A percentile compares a stretch with the other conserved stretches of the same genome.
Conservation (phyloP, 2,329 filamentous ascomycete genomes). For the Nectriaceae sp. region DNA sequence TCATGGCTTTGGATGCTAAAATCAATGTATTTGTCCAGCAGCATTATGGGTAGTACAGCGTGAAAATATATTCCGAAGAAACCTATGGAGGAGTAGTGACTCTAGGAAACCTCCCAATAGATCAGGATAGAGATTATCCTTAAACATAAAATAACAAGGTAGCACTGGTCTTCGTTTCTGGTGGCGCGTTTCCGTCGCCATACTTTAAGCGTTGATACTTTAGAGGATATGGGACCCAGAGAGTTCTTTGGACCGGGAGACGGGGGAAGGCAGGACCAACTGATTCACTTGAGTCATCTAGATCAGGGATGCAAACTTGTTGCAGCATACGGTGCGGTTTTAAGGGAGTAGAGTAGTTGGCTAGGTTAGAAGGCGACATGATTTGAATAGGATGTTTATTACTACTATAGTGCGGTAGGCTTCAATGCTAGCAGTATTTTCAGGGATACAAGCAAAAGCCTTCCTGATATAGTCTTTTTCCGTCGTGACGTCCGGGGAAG, state of each 20-base stretch:
- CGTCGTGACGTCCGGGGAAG: background rate
- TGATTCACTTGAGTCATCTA: background rate
- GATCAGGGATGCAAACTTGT: background rate
- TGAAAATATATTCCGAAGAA: conserved; percentile 4
- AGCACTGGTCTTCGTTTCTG: background rate
- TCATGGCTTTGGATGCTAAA: conserved; percentile 4
- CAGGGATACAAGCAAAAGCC: background rate
- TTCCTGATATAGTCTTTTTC: background rate
- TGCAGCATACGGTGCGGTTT: background rate
- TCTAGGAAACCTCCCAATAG: background rate
- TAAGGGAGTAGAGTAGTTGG: background rate
- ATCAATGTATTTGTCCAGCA: background rate
- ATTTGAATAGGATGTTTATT: background rate
- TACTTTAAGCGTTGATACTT: background rate
- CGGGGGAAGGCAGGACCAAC: background rate
- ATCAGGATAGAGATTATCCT: background rate
- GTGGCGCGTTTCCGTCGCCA: background rate
- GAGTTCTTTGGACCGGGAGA: background rate
- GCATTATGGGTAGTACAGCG: conserved; percentile 1
- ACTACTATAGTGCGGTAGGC: background rate
- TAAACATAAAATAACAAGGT: background rate
- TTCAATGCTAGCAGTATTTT: background rate
- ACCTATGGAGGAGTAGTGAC: conserved; percentile 2
- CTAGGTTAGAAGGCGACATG: background rate
- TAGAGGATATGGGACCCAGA: background rate